A percentile compares a stretch with the other conserved stretches of the same genome.
Conservation (phyloP, 2,329 filamentous ascomycete species). For the Tolypocladium pustulatum region DNA sequence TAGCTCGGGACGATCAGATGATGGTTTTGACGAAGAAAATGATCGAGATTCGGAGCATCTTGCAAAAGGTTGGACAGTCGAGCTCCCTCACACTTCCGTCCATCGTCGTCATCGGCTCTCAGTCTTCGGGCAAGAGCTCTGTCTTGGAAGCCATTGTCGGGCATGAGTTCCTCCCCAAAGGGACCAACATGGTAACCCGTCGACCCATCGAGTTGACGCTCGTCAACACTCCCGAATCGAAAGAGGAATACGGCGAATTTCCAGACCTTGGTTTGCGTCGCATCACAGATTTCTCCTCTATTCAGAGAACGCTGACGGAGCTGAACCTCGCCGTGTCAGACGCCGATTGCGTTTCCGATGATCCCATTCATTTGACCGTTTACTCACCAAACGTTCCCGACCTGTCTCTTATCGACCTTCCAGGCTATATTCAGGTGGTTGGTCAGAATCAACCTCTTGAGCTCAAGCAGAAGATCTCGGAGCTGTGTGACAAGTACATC, state of each 20-base stretch:
- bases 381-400: constrained; percentile 94
- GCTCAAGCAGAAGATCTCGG: constrained; percentile 89
- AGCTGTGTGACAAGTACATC: constrained; percentile 97
- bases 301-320: constrained; percentile 89
- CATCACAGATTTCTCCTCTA: constrained; percentile 82
- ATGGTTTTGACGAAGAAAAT: constrained; percentile 99
- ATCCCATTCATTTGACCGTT: constrained; percentile 91
- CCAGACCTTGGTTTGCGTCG: constrained; percentile 82
- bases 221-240: constrained; percentile 83
- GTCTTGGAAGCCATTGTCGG: constrained; percentile 95
- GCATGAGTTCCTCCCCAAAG: constrained; percentile 94
- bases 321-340: constrained; percentile 89
- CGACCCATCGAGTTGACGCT: constrained; percentile 92
- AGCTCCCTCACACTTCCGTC: constrained; percentile 81
- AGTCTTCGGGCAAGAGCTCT: constrained; percentile 96
- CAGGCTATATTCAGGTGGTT: constrained; percentile 93
- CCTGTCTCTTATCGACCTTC: constrained; percentile 88
- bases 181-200: constrained; percentile 96
- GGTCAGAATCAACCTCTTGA: constrained; percentile 83
- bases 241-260: constrained; percentile 90
- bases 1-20: constrained; percentile 91
- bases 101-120: constrained; percentile 97
- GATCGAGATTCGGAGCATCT: constrained; percentile 93
- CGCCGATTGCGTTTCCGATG: constrained; percentile 85
- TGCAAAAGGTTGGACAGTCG: constrained; percentile 87